Percentiles rank a stretch among this genome's conserved stretches.
Conservation (phyloP, 495 filamentous ascomycete genomes). For the Evernia prunastri region DNA sequence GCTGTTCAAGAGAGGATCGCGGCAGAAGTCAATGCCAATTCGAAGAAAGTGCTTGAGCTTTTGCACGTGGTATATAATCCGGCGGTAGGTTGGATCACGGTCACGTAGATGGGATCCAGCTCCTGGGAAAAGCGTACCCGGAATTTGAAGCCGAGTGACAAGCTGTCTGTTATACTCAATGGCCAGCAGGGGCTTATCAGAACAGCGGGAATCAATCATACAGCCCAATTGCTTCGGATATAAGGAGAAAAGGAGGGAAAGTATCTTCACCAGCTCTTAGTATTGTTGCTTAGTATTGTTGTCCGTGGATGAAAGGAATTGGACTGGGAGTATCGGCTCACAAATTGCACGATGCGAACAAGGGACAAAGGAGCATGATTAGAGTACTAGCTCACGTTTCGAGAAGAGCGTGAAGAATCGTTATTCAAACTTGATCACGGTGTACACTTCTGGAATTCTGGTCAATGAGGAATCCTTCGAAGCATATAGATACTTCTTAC, state of each 20-base stretch:
- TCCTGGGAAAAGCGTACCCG: too few species aligned
- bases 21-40: not conserved
- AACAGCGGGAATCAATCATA: too few species aligned
- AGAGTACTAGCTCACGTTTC: not conserved
- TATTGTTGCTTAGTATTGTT: not conserved
- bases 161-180: too few species aligned
- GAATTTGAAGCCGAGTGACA: too few species aligned
- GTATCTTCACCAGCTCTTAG: not conserved
- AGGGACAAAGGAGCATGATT: not conserved
- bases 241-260: too few species aligned
- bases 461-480: not conserved
- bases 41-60: too few species aligned
- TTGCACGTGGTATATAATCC: too few species aligned
- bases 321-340: not conserved
- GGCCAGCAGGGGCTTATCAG: too few species aligned
- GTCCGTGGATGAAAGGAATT: not conserved
- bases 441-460: not conserved
- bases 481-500: not conserved
- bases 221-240: too few species aligned
- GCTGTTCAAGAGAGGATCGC: not conserved
- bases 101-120: not conserved
- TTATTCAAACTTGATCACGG: not conserved
- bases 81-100: too few species aligned
- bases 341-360: not conserved
- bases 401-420: not conserved